Evolutionary conservation across 805 yeast species (phyloP).

Genomic region (Cyberlindnera meyerae): DNA sequence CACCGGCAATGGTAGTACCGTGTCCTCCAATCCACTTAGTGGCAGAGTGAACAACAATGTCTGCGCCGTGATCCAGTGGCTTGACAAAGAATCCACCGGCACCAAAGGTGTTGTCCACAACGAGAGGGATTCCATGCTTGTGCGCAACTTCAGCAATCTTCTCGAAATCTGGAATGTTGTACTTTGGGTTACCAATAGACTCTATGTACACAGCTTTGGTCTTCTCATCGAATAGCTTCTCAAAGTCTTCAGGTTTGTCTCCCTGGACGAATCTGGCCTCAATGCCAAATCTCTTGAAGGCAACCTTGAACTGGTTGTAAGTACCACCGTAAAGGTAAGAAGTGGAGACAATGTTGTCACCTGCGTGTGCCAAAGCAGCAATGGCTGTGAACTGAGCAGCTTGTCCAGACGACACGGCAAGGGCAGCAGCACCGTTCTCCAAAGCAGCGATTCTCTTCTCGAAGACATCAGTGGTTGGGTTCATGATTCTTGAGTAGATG

Average conservation of each 20-base stretch:
- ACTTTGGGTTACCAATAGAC: conserved; percentile 89
- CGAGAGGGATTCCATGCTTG: conserved; percentile 80
- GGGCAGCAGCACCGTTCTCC: conserved; percentile 88
- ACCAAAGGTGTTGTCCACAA: conserved; percentile 95
- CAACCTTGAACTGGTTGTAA: conserved; percentile 89
- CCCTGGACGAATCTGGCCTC: conserved; percentile 83
- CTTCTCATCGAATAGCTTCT: conserved; percentile 66
- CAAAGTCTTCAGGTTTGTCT: conserved; percentile 69
- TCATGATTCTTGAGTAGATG: conserved; percentile 85
- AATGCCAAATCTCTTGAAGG: conserved; percentile 84
- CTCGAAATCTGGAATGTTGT: conserved; percentile 88
- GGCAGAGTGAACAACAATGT: conserved; percentile 88
- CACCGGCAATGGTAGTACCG: conserved; percentile 92
- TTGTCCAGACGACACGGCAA: conserved; percentile 93
- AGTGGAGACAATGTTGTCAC: conserved; percentile 87
- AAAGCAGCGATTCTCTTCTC: conserved; percentile 90
- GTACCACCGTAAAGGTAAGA: conserved; percentile 93
- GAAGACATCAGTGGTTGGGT: conserved; percentile 89
- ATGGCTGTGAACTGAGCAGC: conserved; percentile 89
- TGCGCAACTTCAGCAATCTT: conserved; percentile 72
- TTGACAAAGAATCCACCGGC: conserved; percentile 88
- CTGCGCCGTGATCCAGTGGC: conserved; percentile 88
- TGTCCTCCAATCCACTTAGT: conserved; percentile 99
- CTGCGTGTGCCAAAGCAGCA: conserved; percentile 76
- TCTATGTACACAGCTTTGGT: conserved; percentile 90